Percentiles rank a stretch among this genome's conserved stretches.
These are phyloP conservation scores for Argentina anserina DNA, from an alignment of 306 rosid species.

Conservation along the genomic window DNA sequence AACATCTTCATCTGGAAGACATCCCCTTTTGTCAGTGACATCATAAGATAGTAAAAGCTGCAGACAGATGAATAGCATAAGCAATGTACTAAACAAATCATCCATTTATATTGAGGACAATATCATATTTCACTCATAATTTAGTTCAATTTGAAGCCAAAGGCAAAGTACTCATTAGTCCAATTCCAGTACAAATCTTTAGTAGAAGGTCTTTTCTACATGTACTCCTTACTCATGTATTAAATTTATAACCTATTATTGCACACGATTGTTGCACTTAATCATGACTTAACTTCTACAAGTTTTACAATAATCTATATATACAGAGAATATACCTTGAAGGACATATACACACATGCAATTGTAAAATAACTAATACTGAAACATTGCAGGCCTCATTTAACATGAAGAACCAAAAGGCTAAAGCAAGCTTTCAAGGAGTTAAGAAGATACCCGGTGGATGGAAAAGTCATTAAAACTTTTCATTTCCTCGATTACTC, in stretches of 20 bases:
- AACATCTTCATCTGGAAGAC: conserved; percentile 63
- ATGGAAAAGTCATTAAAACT: conserved; percentile 81
- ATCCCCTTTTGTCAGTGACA: conserved; percentile 66
- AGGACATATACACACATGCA: not conserved
- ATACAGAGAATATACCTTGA: not conserved
- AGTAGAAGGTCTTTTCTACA: not conserved
- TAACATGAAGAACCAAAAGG: not conserved
- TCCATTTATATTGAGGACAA: not conserved
- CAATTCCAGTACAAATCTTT: not conserved
- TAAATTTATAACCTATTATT: not conserved
- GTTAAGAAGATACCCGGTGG: conserved; percentile 62
- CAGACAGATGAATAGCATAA: conserved; percentile 18
- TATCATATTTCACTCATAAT: not conserved
- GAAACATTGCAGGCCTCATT: not conserved
- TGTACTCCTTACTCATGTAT: not conserved
- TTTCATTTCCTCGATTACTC: conserved; percentile 78
- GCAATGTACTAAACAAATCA: not conserved
- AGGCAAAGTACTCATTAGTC: not conserved
- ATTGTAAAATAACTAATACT: not conserved
- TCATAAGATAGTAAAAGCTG: conserved; percentile 73
- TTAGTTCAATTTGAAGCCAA: not conserved
- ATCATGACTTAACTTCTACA: not conserved
- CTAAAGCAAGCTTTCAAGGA: not conserved
- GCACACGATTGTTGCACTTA: not conserved
- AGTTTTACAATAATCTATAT: not conserved